Base-by-base conservation (phyloP, 2,329 filamentous ascomycete genomes). In the Pezicula rhizophila region DNA sequence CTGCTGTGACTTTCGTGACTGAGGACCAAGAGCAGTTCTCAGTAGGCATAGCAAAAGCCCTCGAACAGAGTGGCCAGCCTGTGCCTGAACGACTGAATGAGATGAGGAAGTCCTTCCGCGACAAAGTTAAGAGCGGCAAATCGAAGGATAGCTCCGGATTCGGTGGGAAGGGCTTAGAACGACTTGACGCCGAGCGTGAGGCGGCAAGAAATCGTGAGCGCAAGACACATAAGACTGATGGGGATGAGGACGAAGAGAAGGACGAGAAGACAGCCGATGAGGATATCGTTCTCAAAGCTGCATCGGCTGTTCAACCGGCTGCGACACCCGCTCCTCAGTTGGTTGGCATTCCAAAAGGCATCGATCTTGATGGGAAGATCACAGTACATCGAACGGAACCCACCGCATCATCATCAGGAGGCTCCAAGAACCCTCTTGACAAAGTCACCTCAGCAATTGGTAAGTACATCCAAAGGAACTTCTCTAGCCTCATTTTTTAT, bases 91-190 rank as follows among this genome's bases (percentile, higher is more conserved):
- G 74, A 33, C 70, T 85, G 11, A 71, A 76, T 33, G 78, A 82
- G 59, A 84, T 85, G 80, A 76, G 79, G 53, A 84, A 82, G 61
- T 75, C 80, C 1, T 95, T 95, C 69, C 79, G 85, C 50, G 87
- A 95, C 58, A 96, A 96, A 69, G 88, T 96, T 61, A 95, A 95
- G 69, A 79, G 85, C 7, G 93, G 92, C 43, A 93, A 95, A 65
- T 90, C 89, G 59, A 96, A 95, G 68, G 85, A 89, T 54, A 84
- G 82, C 18, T 89, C 86, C 50, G 93, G 93, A 2, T 99, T 99
- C 60, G 92, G 92, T 60, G 93, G 93, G 48, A 96, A 96, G 65
- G 93, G 93, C 51, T 77, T 99, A 31, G 93, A 97, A 65, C 84
- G 84, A 42, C 82, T 97, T 38, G 92, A 97, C 67, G 86, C 91